Base-by-base conservation (phyloP, 2,329 filamentous ascomycete species). In the Ophiocordyceps unilateralis region DNA sequence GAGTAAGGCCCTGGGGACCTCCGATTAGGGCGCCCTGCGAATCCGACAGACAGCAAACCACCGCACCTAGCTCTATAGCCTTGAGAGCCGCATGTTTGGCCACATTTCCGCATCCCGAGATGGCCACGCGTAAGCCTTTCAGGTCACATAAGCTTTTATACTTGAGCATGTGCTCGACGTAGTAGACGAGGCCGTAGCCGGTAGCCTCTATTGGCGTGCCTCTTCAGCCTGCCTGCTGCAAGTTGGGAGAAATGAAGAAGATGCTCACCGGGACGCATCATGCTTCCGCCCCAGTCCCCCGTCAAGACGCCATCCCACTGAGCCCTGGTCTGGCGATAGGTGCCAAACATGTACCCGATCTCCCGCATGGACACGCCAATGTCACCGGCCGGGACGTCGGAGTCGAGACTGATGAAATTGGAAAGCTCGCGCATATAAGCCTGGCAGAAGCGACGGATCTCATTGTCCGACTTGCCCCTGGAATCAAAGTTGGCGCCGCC, bases 401-500 rank as follows among this genome's bases (percentile, higher is more conserved):
- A 83, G 52, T 86, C n/a, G n/a, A n/a, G 86, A 54, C 91, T 87
- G 60, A 96, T 96, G 76, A 96, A 88, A 69, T 85, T 87, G 71
- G 75, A 83, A 49, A 98, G 78, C 72, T 95, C 85, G 55, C 79
- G 80, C 91, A 96, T 96, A 74, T 96, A 98, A 46, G 87, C 69
- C 51, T 83, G 78, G 71, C 89, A 96, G 76, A 98, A 96, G 61
- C 85, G 84, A 59, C 91, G 84, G 69, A 96, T 96, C 76, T 96
- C 91, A 63, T 78, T 98, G n/a, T n/a, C 88, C 44, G 81, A 83
- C 77, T 95, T 96, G 70, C 87, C 88, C 78, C 96, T 98, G 64
- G 91, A 91, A 68, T 96, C 87, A 64, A 98, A 96, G 72, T 96
- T 91, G 62, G 89, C 81, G 58, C 91, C 91, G 68, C 91, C 91